Conservation (phyloP, 2,329 filamentous ascomycete genomes). For the Nothopassalora personata region DNA sequence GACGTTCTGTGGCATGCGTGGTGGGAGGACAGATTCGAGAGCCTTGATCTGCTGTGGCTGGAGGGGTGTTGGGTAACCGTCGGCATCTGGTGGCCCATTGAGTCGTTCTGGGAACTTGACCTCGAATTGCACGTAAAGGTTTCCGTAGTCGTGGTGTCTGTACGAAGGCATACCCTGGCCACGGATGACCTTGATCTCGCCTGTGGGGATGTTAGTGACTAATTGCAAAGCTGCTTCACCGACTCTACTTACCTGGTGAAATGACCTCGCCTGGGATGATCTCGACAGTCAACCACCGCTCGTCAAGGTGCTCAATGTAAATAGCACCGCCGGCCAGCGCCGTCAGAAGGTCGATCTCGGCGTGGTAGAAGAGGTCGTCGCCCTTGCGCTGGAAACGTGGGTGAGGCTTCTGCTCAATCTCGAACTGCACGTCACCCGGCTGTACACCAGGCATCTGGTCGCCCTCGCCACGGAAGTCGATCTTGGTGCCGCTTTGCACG, state of each 20-base stretch:
- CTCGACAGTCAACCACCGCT: constrained; percentile 90
- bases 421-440: constrained; percentile 93
- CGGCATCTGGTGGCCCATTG: constrained; percentile 34
- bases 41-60: constrained; percentile 66
- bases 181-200: constrained; percentile 85
- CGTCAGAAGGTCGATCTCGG: constrained; percentile 91
- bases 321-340: constrained; percentile 87
- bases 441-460: constrained; percentile 91
- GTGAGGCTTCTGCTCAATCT: constrained; percentile 99
- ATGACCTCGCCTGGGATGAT: constrained; percentile 94
- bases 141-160: constrained; percentile 90
- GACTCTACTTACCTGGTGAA: constrained; percentile 64
- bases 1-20: constrained; percentile 57
- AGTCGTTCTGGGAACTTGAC: constrained; percentile 80
- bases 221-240: constrained; percentile 2
- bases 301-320: constrained; percentile 92
- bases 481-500: constrained; percentile 88
- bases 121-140: constrained; percentile 94
- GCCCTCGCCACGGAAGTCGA: constrained; percentile 94
- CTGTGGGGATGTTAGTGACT: constrained; percentile 44
- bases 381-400: constrained; percentile 90
- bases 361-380: constrained; percentile 91
- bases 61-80: constrained; percentile 39
- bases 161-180: constrained; percentile 97
- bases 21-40: constrained; percentile 79